These are phyloP conservation scores for Celoporthe dispersa DNA, from an alignment of 2,329 filamentous ascomycete genomes.

Conservation along the genomic window DNA sequence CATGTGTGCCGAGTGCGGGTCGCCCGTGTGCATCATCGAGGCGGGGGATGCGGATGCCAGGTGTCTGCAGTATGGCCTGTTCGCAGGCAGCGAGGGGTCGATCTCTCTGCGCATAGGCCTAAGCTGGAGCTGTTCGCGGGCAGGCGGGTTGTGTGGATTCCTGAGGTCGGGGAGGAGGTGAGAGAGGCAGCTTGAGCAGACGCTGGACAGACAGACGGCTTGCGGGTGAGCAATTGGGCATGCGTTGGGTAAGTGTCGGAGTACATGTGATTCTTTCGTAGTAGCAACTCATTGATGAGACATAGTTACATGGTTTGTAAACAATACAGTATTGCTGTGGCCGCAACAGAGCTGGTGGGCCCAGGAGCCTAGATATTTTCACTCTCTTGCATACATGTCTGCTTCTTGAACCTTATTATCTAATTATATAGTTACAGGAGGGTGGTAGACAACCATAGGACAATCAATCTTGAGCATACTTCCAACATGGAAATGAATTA, in stretches of 20 bases:
- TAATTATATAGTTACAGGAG: not conserved
- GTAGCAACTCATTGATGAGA: not conserved
- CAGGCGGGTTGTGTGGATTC: conserved; percentile 24
- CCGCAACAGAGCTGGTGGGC: not conserved
- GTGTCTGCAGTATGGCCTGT: conserved; percentile 27
- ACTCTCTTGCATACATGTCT: not conserved
- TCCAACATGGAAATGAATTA: too few relatives aligned
- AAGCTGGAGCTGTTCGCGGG: conserved; percentile 24
- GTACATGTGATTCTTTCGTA: not conserved
- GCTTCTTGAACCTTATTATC: not conserved
- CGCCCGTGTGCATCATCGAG: conserved; percentile 27
- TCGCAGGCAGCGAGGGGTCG: conserved; percentile 19
- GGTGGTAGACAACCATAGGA: not conserved
- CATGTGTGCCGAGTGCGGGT: conserved; percentile 29
- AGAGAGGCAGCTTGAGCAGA: conserved; percentile 17
- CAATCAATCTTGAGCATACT: not conserved
- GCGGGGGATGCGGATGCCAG: conserved; percentile 9
- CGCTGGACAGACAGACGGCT: too few relatives aligned
- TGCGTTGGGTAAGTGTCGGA: not conserved
- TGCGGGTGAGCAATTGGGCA: not conserved
- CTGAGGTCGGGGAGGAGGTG: conserved; percentile 25
- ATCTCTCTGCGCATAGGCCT: conserved; percentile 15
- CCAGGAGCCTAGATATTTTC: not conserved
- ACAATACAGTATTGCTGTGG: not conserved
- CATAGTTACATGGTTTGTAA: not conserved